Conservation (phyloP, 2,329 filamentous ascomycete genomes). For the Aspergillus fumigatiaffinis region DNA sequence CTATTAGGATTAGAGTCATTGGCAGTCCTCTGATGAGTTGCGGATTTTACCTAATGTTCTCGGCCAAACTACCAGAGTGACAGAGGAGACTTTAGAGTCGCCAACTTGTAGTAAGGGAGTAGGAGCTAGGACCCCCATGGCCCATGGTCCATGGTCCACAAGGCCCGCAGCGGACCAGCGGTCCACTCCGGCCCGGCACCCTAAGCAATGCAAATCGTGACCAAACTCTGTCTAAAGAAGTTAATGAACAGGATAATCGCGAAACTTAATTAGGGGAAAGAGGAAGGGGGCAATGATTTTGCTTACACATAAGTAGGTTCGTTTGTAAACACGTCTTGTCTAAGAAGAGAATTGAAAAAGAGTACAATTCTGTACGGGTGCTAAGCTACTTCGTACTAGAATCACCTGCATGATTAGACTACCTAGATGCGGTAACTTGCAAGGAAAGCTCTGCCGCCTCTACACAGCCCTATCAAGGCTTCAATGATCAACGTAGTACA, state of each 20-base stretch:
- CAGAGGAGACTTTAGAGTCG: background rate
- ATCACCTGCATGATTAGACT: background rate
- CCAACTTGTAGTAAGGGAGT: background rate
- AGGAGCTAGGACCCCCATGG: conserved; percentile 20
- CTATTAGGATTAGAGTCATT: conserved; percentile 2
- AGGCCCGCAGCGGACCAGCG: conserved; percentile 22
- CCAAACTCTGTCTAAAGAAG: background rate
- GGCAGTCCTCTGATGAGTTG: conserved; percentile 5
- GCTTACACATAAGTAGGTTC: background rate
- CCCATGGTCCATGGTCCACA: conserved; percentile 18
- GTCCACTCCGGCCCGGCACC: conserved; percentile 24
- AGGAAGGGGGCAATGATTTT: background rate
- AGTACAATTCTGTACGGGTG: background rate
- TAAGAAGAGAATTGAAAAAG: background rate
- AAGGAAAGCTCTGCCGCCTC: background rate
- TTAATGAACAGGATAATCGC: conserved; percentile 1
- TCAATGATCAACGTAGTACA: background rate
- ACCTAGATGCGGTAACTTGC: background rate
- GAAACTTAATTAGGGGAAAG: background rate
- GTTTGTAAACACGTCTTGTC: background rate
- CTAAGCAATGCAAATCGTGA: conserved; percentile 23
- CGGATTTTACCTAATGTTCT: too few relatives aligned
- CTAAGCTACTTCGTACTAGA: background rate
- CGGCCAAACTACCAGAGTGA: too few relatives aligned
- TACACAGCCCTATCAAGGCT: background rate